phyloP scores from a whole-genome alignment of 352 stramenopile genomes.

The Globisporangium cystogenes region DNA sequence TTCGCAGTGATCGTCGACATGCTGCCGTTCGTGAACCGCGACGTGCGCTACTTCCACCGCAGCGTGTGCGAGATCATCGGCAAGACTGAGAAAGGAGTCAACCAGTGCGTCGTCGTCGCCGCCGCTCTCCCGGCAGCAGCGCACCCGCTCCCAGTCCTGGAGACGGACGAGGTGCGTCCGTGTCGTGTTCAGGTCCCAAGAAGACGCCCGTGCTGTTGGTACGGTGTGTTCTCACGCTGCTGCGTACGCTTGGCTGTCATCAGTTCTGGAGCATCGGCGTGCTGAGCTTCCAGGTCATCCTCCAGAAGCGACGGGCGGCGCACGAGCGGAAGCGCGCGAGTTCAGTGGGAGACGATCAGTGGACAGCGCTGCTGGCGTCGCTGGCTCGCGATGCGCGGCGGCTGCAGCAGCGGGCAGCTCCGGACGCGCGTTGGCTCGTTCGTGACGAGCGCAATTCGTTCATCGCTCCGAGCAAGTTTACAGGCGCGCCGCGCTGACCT shows the following conservation, averaged over 20 bases:
- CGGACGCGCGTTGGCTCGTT: conserved; percentile 20
- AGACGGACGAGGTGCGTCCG: background rate
- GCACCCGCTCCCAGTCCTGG: background rate
- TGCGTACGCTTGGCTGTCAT: conserved; percentile 5
- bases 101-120: conserved; percentile 21
- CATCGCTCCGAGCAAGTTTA: conserved; percentile 6
- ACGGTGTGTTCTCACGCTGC: background rate
- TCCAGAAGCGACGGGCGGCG: conserved; percentile 14
- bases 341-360: background rate
- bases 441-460: conserved; percentile 21
- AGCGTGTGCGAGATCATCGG: conserved; percentile 27
- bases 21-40: conserved; percentile 41
- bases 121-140: background rate
- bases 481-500: too few species aligned
- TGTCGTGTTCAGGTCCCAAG: too few species aligned
- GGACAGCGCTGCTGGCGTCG: conserved; percentile 3
- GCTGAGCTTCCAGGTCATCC: conserved; percentile 27
- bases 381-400: conserved; percentile 3
- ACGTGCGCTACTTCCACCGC: conserved; percentile 35
- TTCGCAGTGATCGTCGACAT: conserved; percentile 50
- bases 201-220: background rate
- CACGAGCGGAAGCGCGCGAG: conserved; percentile 1
- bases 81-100: conserved; percentile 44
- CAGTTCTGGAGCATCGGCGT: conserved; percentile 43
- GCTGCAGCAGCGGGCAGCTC: conserved; percentile 16